phyloP scores from a whole-genome alignment of 1,139 yeast species.

The Suhomyces terraborum region DNA sequence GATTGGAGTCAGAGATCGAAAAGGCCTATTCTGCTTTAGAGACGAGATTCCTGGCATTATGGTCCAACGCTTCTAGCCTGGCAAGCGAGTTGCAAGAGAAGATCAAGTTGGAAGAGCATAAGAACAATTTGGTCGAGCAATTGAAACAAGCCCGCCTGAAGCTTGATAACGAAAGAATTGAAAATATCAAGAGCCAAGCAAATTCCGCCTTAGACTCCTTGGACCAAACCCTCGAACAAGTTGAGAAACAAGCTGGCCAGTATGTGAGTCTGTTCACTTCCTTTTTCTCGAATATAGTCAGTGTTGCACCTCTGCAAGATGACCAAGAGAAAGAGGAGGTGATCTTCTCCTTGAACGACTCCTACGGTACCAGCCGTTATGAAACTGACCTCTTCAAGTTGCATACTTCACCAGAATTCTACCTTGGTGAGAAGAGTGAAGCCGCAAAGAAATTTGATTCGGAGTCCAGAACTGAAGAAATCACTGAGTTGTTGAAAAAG shows the following conservation, averaged over 20 bases:
- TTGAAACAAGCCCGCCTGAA: conserved; percentile 33
- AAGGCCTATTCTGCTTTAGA: conserved; percentile 51
- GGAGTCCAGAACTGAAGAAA: conserved; percentile 54
- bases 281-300: conserved; percentile 55
- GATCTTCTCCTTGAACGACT: conserved; percentile 28
- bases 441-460: conserved; percentile 39
- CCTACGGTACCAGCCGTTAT: conserved; percentile 44
- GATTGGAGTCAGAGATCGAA: conserved; percentile 56
- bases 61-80: conserved; percentile 39
- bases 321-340: conserved; percentile 16
- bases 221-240: conserved; percentile 66
- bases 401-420: conserved; percentile 34
- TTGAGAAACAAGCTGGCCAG: conserved; percentile 64
- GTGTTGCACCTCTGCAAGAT: conserved; percentile 35
- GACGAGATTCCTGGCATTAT: conserved; percentile 39
- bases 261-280: conserved; percentile 60
- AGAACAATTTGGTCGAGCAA: conserved; percentile 37
- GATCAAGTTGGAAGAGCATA: conserved; percentile 45
- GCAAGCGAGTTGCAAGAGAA: conserved; percentile 37
- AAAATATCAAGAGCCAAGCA: conserved; percentile 43
- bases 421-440: conserved; percentile 21
- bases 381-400: conserved; percentile 45
- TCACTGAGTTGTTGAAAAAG: conserved; percentile 47
- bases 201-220: conserved; percentile 61
- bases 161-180: conserved; percentile 29